Evolutionary conservation across 768 basidiomycete species (phyloP), one percentile per base, ranked within the genome.

Genomic region (Auriscalpium microsporum): DNA sequence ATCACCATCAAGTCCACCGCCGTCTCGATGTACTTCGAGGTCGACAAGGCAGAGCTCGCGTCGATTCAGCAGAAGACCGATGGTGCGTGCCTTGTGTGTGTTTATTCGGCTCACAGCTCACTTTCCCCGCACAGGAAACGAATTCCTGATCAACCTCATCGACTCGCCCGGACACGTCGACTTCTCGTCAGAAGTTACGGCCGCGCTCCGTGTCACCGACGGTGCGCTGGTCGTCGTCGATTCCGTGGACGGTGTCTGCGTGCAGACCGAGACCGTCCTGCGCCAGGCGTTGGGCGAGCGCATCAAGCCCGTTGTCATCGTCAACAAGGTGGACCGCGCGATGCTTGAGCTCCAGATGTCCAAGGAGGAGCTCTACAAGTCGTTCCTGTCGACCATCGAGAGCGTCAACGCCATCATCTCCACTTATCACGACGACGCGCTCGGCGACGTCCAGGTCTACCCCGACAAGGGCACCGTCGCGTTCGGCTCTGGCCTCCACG

Each of bases 241-340:
- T 74, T 96, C 94, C 73, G 86, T 99, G 65, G 96, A 99, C 71
- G 96, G 96, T 77, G 96, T 98, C 68, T 99, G 95, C 72, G 96
- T 98, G 44, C 96, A 99, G 76, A 99, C 96, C 68, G 96, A 98
- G 78, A 99, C 96, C 13, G 96, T 99, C 54, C 83, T 99, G 56
- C 93, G 96, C 64, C 96, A 99, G 69, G 90, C 96, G 54, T 82
- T 99, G 45, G 83, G 86, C 45, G 96, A 99, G 78, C 94, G 96
- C 72, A 98, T 99, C 79, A 98, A 96, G 78, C 96, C 96, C 63
- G 96, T 99, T 67, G 85, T 97, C 66, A 84, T 97, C 76, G 96
- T 99, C 78, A 99, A 99, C 86, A 99, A 99, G 80, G 94, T 99
- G 67, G 96, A 99, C 75, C 95, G 96, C 68, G 96, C 96, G 56